phyloP scores from a whole-genome alignment of 495 filamentous ascomycete genomes.

The Amphirosellinia nigrospora region DNA sequence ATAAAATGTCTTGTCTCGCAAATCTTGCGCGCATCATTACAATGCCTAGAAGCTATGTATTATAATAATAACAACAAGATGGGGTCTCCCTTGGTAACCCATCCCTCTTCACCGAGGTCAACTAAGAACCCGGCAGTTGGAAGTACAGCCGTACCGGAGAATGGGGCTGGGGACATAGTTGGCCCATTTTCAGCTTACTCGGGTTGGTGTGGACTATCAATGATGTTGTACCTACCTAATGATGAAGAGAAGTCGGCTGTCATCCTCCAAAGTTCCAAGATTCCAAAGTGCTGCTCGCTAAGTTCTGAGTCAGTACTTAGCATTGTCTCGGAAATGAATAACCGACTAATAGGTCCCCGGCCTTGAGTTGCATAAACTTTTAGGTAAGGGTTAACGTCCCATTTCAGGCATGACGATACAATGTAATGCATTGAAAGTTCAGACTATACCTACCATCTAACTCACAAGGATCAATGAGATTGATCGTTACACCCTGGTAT shows the following conservation, averaged over 20 bases:
- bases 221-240: background rate
- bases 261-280: slow-evolving; percentile 4
- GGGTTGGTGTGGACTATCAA: background rate
- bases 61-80: slow-evolving; percentile 2
- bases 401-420: slow-evolving; percentile 58
- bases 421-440: slow-evolving; percentile 77
- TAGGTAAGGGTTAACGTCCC: background rate
- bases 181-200: slow-evolving; percentile 10
- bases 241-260: background rate
- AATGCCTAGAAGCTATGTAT: background rate
- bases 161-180: slow-evolving; percentile 11
- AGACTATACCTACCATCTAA: slow-evolving; percentile 39
- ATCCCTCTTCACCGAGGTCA: slow-evolving; percentile 17
- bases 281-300: slow-evolving; percentile 23
- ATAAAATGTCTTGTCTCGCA: slow-evolving; percentile 8
- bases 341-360: slow-evolving; percentile 3
- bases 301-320: slow-evolving; percentile 15
- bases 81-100: slow-evolving; percentile 2
- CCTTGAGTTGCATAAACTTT: slow-evolving; percentile 14
- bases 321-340: slow-evolving; percentile 11
- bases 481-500: background rate
- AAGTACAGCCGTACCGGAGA: slow-evolving; percentile 4
- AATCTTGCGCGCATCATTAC: background rate
- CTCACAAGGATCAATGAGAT: background rate
- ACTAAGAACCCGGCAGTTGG: slow-evolving; percentile 18